These are phyloP conservation scores for Diaporthe citrichinensis DNA, from an alignment of 2,329 filamentous ascomycete species.

Conservation along the genomic window DNA sequence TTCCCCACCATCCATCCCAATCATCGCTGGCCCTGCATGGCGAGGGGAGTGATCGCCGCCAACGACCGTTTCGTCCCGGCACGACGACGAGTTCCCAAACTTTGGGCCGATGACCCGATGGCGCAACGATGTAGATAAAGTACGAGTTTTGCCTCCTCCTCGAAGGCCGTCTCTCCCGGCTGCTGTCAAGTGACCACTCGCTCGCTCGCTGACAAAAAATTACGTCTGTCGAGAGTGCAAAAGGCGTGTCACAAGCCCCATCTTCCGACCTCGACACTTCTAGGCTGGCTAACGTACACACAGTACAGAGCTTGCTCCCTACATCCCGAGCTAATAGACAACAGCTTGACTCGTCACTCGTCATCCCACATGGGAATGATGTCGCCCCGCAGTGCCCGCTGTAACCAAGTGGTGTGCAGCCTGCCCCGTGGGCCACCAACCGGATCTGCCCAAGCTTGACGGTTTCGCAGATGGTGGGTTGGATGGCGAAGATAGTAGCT, in stretches of 20 bases:
- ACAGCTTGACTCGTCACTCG: constrained; percentile 36
- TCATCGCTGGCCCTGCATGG: constrained; percentile 29
- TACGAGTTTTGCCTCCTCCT: background rate
- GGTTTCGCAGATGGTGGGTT: constrained; percentile 22
- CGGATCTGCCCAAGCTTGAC: constrained; percentile 17
- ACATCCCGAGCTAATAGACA: constrained; percentile 9
- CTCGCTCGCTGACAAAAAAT: constrained; percentile 1
- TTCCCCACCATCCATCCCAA: constrained; percentile 34
- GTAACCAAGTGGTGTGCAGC: constrained; percentile 33
- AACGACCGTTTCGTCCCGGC: constrained; percentile 31
- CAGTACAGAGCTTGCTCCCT: constrained; percentile 16
- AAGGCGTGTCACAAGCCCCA: constrained; percentile 20
- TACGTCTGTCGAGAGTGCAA: background rate
- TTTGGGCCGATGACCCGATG: background rate
- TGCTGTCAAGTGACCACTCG: constrained; percentile 4
- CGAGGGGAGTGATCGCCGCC: constrained; percentile 21
- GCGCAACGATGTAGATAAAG: constrained; percentile 22
- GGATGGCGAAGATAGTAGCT: constrained; percentile 7
- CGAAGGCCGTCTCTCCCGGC: background rate
- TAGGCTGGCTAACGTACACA: constrained; percentile 13
- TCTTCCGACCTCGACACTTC: constrained; percentile 4
- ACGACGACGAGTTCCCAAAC: background rate
- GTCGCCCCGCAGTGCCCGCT: constrained; percentile 22
- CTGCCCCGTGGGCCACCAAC: constrained; percentile 31
- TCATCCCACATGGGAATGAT: constrained; percentile 36